Base-by-base conservation (phyloP, 1,284 basidiomycete species). In the Coniferiporia sulphurascens region DNA sequence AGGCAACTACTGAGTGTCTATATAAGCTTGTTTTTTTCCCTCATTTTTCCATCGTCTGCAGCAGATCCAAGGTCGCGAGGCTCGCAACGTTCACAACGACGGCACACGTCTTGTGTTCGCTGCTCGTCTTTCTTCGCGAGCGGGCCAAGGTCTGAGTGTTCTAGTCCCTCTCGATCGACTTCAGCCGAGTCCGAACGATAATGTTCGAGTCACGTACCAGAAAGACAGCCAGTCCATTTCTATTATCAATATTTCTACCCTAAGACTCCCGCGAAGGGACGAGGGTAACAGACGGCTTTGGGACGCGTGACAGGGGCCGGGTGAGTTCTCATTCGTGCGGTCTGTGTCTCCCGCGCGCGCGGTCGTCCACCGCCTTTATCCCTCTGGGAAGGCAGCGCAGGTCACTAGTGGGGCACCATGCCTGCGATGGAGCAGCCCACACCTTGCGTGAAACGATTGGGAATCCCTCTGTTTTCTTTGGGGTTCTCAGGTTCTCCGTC, bases 81-180 rank as follows among this genome's bases (percentile, higher is more conserved):
- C 79, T 82, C 77, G 75, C 69, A 64, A 71, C 80, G 67, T 63
- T 78, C 78, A 73, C 69, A 69, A 65, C 69, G 68, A 53, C 50
- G 27, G 46, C 53, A 53, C 51, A 21, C 13, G n/a, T 27, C 27
- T 7, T 3, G 13, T 32, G 48, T 41, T 36, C 34, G 27, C 34
- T 22, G 45, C 62, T 63, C 62, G 60, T 73, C 70, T 71, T 62
- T 67, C 49, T 58, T 78, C 65, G 72, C 76, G 78, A 81, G 80
- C 77, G 79, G 81, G 79, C 73, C 73, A 83, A 81, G 81, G 80
- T 83, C 81, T 83, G 82, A 82, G 80, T 69, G 73, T 79, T 72
- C 64, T 65, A 74, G 70, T 77, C 78, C 75, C 72, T 74, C 74
- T 74, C 57, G 74, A 78, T 74, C 65, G 80, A 70, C 78, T 76